phyloP scores from a whole-genome alignment of 495 filamentous ascomycete genomes.

The Pyronema omphalodes region DNA sequence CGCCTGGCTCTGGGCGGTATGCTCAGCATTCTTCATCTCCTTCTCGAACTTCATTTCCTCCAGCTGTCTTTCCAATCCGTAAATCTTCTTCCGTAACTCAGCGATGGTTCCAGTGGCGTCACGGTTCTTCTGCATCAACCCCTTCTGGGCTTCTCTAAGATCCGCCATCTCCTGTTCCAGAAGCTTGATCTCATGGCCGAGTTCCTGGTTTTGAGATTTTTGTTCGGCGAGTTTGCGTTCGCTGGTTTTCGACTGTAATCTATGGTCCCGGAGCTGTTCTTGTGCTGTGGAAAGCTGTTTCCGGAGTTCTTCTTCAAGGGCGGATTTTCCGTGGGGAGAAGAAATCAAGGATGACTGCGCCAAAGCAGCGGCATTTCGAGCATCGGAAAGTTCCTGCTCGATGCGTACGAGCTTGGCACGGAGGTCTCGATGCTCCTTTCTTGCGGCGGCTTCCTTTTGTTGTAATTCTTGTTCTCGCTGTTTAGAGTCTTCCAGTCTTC shows the following conservation, averaged over 20 bases:
- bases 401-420: conserved; percentile 33
- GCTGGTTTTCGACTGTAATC: conserved; percentile 29
- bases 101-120: conserved; percentile 28
- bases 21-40: conserved; percentile 20
- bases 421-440: conserved; percentile 32
- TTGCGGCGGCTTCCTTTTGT: conserved; percentile 44
- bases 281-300: conserved; percentile 45
- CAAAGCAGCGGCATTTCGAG: conserved; percentile 26
- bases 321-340: conserved; percentile 32
- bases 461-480: conserved; percentile 44
- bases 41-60: conserved; percentile 36
- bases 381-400: conserved; percentile 32
- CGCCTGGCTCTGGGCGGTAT: conserved; percentile 26
- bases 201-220: conserved; percentile 23
- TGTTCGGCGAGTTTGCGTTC: conserved; percentile 21
- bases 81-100: conserved; percentile 36
- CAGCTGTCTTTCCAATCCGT: conserved; percentile 38
- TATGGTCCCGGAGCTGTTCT: conserved; percentile 39
- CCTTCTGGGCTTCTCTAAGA: conserved; percentile 16
- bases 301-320: conserved; percentile 42
- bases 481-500: conserved; percentile 38
- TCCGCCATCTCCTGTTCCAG: conserved; percentile 28
- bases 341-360: conserved; percentile 27
- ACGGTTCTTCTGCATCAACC: conserved; percentile 25
- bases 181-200: conserved; percentile 30